phyloP scores from a whole-genome alignment of 192 early-diverging fungal species.

The Funneliformis geosporum region DNA sequence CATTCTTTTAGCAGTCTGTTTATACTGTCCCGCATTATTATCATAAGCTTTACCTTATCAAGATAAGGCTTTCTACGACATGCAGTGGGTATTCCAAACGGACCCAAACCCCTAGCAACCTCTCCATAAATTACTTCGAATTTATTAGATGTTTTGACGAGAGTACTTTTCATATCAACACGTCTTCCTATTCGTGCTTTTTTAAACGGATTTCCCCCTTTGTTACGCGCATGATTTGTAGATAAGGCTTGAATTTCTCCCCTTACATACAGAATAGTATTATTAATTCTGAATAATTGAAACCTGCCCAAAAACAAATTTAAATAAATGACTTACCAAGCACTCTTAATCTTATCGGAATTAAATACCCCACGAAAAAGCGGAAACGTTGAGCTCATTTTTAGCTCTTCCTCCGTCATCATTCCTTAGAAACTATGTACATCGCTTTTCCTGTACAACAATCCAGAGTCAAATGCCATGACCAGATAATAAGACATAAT shows the following conservation, averaged over 20 bases:
- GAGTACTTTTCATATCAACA: constrained; percentile 22
- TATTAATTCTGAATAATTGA: no score
- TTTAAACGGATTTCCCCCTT: constrained; percentile 15
- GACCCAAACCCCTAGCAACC: neutral
- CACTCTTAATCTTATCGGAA: constrained; percentile 21
- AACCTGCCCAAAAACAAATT: neutral
- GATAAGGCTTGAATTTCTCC: constrained; percentile 16
- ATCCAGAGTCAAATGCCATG: neutral
- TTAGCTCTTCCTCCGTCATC: constrained; percentile 28
- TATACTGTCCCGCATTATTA: constrained; percentile 7
- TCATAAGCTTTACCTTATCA: constrained; percentile 25
- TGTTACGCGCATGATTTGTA: constrained; percentile 18
- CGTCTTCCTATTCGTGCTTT: constrained; percentile 11
- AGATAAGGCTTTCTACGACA: constrained; percentile 9
- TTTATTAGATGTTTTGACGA: constrained; percentile 13
- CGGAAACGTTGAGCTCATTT: constrained; percentile 14
- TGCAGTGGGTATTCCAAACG: constrained; percentile 14
- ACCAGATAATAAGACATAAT: constrained; percentile 11
- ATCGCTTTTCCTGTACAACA: constrained; percentile 19
- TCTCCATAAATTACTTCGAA: constrained; percentile 21
- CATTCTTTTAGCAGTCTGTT: neutral
- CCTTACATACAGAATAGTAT: neutral
- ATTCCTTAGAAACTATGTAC: constrained; percentile 18
- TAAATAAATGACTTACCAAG: constrained; percentile 7
- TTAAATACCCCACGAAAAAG: constrained; percentile 25